Evolutionary conservation across 139 green algal species (phyloP).

Genomic region (Edaphochlamys debaryana): DNA sequence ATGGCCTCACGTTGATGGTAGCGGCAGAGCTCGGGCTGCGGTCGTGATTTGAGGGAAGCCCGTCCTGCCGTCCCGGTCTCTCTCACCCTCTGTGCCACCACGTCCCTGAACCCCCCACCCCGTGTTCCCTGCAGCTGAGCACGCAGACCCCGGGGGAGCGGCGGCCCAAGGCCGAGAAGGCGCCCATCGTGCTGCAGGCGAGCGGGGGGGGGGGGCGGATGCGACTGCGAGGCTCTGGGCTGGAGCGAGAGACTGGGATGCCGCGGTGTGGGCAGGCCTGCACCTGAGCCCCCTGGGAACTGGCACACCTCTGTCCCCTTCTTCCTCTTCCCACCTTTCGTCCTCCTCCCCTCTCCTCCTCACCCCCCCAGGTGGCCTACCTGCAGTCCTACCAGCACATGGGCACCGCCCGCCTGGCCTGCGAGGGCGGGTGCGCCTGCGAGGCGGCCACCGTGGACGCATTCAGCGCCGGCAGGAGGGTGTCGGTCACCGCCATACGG

Average conservation of each 20-base stretch:
- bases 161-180: neutral
- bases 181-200: conserved; percentile 17
- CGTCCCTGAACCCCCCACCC: neutral
- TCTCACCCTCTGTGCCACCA: neutral
- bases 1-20: no score
- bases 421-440: conserved; percentile 25
- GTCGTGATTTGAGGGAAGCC: neutral
- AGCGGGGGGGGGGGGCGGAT: neutral
- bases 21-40: no score
- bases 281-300: neutral
- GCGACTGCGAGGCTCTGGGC: neutral
- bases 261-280: no score
- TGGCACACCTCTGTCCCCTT: neutral
- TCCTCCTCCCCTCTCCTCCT: neutral
- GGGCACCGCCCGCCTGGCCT: conserved; percentile 34
- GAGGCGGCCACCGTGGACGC: neutral
- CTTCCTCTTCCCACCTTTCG: neutral
- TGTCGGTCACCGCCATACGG: neutral
- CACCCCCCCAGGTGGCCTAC: conserved; percentile 42
- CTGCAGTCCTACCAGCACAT: conserved; percentile 45
- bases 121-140: neutral
- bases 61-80: neutral
- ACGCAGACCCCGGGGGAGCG: neutral
- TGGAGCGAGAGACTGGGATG: no score
- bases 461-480: neutral